A percentile compares a stretch with the other conserved stretches of the same genome.
Conservation (phyloP, 371 early-diverging fungal species). For the Saksenaea vasiformis region DNA sequence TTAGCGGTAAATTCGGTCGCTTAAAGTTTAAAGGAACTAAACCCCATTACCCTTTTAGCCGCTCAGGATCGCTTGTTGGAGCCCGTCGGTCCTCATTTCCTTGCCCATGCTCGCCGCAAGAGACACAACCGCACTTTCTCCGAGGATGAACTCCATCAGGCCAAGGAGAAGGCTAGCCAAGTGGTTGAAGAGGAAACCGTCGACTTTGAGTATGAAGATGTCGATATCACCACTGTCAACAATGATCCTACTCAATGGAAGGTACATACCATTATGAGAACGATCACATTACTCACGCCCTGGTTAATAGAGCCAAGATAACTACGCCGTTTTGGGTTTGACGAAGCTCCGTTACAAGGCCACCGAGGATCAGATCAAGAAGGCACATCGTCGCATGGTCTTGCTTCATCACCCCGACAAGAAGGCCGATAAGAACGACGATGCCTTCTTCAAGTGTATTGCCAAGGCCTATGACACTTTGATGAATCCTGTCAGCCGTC, state of each 20-base stretch:
- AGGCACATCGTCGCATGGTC: constrained; percentile 84
- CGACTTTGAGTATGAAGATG: constrained; percentile 74
- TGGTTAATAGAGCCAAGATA: constrained; percentile 70
- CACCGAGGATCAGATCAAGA: constrained; percentile 82
- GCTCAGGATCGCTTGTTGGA: constrained; percentile 57
- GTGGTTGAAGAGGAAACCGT: constrained; percentile 64
- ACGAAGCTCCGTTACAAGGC: constrained; percentile 81
- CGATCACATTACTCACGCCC: not conserved
- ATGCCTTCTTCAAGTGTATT: constrained; percentile 98
- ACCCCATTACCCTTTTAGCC: constrained; percentile 21
- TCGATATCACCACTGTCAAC: constrained; percentile 62
- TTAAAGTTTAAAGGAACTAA: not conserved
- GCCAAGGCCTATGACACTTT: constrained; percentile 97
- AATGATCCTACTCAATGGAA: constrained; percentile 87
- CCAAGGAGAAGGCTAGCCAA: constrained; percentile 48
- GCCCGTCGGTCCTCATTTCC: constrained; percentile 67
- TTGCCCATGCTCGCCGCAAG: constrained; percentile 70
- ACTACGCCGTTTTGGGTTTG: constrained; percentile 86
- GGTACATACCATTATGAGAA: not conserved
- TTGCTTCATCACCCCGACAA: constrained; percentile 89
- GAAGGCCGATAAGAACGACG: constrained; percentile 88
- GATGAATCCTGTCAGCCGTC: constrained; percentile 88
- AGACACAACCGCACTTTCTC: constrained; percentile 71
- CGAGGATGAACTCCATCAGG: constrained; percentile 64
- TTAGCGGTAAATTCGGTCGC: constrained; percentile 31